Conservation (phyloP, 805 yeast species). For the Metschnikowia amazonensis region DNA sequence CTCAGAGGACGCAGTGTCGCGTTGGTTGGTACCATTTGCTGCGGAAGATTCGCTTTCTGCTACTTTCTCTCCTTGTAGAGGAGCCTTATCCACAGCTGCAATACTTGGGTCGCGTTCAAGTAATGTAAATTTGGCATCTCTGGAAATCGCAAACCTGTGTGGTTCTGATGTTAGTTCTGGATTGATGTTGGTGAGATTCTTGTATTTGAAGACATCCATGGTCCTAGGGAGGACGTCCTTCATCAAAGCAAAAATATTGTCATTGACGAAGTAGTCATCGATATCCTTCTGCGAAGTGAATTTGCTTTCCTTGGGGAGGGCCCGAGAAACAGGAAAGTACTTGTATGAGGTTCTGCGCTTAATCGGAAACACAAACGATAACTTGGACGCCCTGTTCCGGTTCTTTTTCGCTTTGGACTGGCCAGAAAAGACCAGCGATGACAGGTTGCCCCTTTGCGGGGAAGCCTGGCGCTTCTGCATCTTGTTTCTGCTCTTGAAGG, state of each 20-base stretch:
- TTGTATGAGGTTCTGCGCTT: conserved; percentile 31
- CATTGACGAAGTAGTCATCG: conserved; percentile 16
- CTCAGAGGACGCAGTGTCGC: conserved; percentile 1
- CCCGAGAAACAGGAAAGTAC: conserved; percentile 19
- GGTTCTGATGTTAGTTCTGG: conserved; percentile 14
- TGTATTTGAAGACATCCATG: conserved; percentile 26
- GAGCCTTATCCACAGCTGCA: background rate
- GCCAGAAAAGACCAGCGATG: conserved; percentile 11
- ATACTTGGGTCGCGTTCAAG: background rate
- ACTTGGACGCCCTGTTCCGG: conserved; percentile 1
- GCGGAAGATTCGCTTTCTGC: background rate
- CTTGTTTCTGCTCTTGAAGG: conserved; percentile 27
- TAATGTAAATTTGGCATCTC: conserved; percentile 8
- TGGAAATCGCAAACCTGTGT: conserved; percentile 9
- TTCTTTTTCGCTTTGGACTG: conserved; percentile 7
- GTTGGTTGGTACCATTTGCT: background rate
- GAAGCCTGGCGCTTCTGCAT: conserved; percentile 20
- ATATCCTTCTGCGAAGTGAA: conserved; percentile 18
- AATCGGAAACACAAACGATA: conserved; percentile 32
- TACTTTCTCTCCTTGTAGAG: conserved; percentile 4
- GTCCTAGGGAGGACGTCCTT: conserved; percentile 27
- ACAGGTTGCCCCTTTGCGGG: background rate
- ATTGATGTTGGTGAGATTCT: conserved; percentile 11
- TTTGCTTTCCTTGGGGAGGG: conserved; percentile 19
- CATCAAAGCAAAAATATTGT: conserved; percentile 22